Evolutionary conservation across 805 yeast genomes (phyloP), one percentile per base, ranked within the genome.

Genomic region (Wickerhamomyces canadensis): DNA sequence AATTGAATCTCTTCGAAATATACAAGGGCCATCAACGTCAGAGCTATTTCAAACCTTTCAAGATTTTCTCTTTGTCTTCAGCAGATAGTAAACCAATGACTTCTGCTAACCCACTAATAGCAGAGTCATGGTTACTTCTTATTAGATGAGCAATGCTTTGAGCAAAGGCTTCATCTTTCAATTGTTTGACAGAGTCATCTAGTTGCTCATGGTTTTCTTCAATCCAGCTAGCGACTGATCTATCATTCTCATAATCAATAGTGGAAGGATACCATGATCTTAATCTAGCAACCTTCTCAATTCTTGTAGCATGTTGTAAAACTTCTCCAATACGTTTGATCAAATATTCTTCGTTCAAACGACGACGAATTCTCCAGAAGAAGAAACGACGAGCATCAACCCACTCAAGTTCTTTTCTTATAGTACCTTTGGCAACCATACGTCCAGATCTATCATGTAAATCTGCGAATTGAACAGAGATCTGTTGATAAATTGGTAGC

Each of bases 301-400:
- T 70, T 62, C 89, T 78, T 15, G 76, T 68, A 17, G 82, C 72
- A 37, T 65, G 61, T 35, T 78, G 68, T 39, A 84, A 61, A 41
- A 77, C 80, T 40, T 76, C 79, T 37, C 78, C 76, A 49, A 89
- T 74, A 57, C 84, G 75, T 62, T 75, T 79, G 61, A 87, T 68
- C 59, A 91, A 69, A 64, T 87, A 86, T 62, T 86, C 95, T 66
- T 93, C 98, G 59, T 84, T 81, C 63, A 93, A 70, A 63, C 96
- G 86, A 67, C 98, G 83, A 69, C 97, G 85, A 44, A 87, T 76
- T 65, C 99, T 81, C 98, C 98, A 93, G 93, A 86, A 93, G 80
- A 93, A 93, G 79, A 74, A 85, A 57, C 98, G 80, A 72, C 99
- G 86, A 22, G 97, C 76, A 35, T 88, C 73, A 32, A 64, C 62